phyloP scores from a whole-genome alignment of 2,329 filamentous ascomycete genomes.

The Cryphonectria parasitica region DNA sequence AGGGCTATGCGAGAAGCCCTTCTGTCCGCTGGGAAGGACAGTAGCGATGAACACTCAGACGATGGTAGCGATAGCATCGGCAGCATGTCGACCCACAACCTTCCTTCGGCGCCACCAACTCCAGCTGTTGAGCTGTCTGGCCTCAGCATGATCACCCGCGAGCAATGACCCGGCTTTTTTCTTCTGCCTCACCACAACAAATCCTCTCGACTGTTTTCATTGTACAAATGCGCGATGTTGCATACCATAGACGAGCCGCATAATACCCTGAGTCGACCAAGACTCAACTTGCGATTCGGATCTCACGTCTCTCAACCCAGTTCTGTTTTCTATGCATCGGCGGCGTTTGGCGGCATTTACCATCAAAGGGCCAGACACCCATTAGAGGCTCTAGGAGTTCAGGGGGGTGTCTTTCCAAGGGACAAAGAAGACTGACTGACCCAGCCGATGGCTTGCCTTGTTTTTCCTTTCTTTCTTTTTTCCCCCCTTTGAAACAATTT shows the following conservation, averaged over 20 bases:
- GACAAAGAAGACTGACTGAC: neutral
- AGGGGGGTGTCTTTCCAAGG: slow-evolving; percentile 12
- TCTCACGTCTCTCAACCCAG: slow-evolving; percentile 8
- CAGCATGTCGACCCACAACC: slow-evolving; percentile 45
- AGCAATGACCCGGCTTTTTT: neutral
- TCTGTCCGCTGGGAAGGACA: slow-evolving; percentile 44
- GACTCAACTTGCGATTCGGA: slow-evolving; percentile 23
- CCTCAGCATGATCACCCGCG: slow-evolving; percentile 14
- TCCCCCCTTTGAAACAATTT: neutral
- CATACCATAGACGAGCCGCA: slow-evolving; percentile 25
- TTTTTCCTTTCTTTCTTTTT: neutral
- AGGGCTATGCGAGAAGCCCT: slow-evolving; percentile 55
- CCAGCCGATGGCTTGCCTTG: slow-evolving; percentile 8
- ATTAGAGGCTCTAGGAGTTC: slow-evolving; percentile 28
- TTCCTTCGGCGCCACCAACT: slow-evolving; percentile 42
- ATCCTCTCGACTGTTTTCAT: slow-evolving; percentile 15
- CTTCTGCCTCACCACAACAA: neutral
- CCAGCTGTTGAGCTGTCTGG: slow-evolving; percentile 33
- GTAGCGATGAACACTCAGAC: slow-evolving; percentile 46
- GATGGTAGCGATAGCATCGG: slow-evolving; percentile 51
- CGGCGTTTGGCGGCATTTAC: slow-evolving; percentile 31
- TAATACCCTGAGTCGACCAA: slow-evolving; percentile 13
- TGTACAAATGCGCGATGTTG: slow-evolving; percentile 27
- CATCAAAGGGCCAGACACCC: slow-evolving; percentile 17
- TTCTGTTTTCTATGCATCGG: slow-evolving; percentile 30